A percentile compares a stretch with the other conserved stretches of the same genome.
These are phyloP conservation scores for Nigrospora sphaerica DNA, from an alignment of 2,329 filamentous ascomycete species.

Conservation along the genomic window DNA sequence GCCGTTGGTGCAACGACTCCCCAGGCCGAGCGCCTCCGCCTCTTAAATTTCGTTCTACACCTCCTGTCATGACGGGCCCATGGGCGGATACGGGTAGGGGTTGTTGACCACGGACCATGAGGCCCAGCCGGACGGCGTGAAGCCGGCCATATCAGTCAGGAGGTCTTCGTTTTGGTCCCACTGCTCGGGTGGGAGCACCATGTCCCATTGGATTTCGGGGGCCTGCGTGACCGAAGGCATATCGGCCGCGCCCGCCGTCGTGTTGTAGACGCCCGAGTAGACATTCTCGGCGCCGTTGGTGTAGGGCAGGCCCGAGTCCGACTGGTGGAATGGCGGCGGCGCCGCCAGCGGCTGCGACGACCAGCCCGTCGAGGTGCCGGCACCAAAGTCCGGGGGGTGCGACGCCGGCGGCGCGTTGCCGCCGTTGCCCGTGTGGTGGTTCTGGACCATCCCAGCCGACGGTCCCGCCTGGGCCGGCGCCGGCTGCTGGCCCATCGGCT, in stretches of 20 bases:
- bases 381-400: too few species aligned
- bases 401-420: too few species aligned
- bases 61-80: background rate
- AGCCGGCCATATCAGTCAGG: constrained; percentile 2
- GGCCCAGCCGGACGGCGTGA: background rate
- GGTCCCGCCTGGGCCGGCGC: background rate
- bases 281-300: background rate
- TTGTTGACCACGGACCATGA: background rate
- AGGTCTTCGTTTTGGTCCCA: constrained; percentile 4
- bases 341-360: too few species aligned
- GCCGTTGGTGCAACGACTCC: too few species aligned
- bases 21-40: too few species aligned
- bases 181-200: constrained; percentile 4
- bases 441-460: too few species aligned
- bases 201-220: constrained; percentile 5
- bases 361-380: too few species aligned
- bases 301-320: background rate
- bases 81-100: background rate
- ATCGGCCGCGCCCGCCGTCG: background rate
- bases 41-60: too few species aligned
- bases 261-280: constrained; percentile 4
- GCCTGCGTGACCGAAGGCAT: background rate
- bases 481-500: background rate
- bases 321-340: background rate
- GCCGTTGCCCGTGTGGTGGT: too few species aligned